Conservation (phyloP, 2,329 filamentous ascomycete genomes). For the Cladophialophora immunda region DNA sequence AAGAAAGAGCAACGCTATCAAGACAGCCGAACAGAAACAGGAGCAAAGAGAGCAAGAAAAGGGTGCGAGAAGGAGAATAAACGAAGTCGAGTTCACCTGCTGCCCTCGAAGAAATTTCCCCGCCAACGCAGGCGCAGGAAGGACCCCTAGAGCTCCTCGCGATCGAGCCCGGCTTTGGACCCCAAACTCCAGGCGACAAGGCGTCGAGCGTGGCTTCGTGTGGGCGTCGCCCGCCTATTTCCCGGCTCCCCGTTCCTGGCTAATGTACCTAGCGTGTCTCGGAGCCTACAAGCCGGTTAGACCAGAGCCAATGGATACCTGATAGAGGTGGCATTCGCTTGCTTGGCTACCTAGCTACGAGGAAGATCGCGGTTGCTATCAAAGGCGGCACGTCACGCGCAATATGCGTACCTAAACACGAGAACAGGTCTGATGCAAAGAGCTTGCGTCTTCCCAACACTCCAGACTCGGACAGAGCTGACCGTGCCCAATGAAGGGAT, state of each 20-base stretch:
- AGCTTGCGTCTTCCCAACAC: not conserved
- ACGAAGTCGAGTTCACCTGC: slow-evolving; percentile 15
- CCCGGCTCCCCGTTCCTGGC: slow-evolving; percentile 33
- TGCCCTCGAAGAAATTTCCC: slow-evolving; percentile 25
- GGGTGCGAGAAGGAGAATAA: not conserved
- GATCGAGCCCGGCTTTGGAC: not conserved
- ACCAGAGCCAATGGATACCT: slow-evolving; percentile 16
- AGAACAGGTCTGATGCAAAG: not conserved
- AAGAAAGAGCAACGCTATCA: slow-evolving; percentile 23
- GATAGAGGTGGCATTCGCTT: slow-evolving; percentile 17
- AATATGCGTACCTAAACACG: not conserved
- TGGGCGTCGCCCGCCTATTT: slow-evolving; percentile 5
- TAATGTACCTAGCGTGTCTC: slow-evolving; percentile 32
- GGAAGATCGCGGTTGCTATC: not conserved
- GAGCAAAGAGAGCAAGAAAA: not conserved
- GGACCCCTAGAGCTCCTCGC: slow-evolving; percentile 14
- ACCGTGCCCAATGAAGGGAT: not conserved
- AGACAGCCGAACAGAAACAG: not conserved
- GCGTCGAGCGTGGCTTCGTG: slow-evolving; percentile 6
- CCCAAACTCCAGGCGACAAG: slow-evolving; percentile 14
- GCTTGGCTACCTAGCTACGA: not conserved
- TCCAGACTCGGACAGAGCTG: not conserved
- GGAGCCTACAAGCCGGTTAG: slow-evolving; percentile 3
- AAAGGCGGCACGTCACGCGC: slow-evolving; percentile 17
- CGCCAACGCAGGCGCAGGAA: slow-evolving; percentile 19